Percentiles rank a stretch among this genome's conserved stretches.
phyloP scores from a whole-genome alignment of 352 stramenopile species.

The Globisporangium acanthophoron region DNA sequence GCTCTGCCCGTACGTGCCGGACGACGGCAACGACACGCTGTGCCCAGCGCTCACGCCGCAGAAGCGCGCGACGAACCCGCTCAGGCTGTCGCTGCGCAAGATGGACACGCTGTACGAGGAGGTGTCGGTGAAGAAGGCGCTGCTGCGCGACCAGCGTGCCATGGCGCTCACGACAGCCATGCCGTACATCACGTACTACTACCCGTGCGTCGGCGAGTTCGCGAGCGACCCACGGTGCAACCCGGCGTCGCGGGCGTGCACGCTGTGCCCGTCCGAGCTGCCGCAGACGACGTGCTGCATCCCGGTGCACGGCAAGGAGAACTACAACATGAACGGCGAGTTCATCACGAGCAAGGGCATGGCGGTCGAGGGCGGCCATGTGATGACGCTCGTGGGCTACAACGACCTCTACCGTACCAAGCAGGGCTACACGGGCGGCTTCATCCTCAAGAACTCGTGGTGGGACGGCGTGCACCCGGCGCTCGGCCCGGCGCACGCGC shows the following conservation, averaged over 20 bases:
- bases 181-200: slow-evolving; percentile 58
- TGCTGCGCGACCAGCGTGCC: slow-evolving; percentile 31
- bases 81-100: slow-evolving; percentile 37
- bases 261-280: slow-evolving; percentile 42
- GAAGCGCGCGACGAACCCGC: slow-evolving; percentile 35
- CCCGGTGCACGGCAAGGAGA: slow-evolving; percentile 28
- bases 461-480: slow-evolving; percentile 52
- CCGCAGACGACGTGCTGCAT: slow-evolving; percentile 53
- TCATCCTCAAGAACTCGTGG: slow-evolving; percentile 81
- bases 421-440: slow-evolving; percentile 56
- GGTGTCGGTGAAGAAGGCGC: slow-evolving; percentile 30
- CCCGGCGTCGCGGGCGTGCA: slow-evolving; percentile 37
- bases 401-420: slow-evolving; percentile 59
- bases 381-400: slow-evolving; percentile 67
- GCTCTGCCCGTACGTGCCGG: slow-evolving; percentile 38
- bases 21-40: slow-evolving; percentile 39
- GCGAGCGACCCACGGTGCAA: slow-evolving; percentile 46
- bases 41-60: slow-evolving; percentile 32
- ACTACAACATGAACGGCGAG: slow-evolving; percentile 67
- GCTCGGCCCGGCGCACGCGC: slow-evolving; percentile 51
- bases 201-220: slow-evolving; percentile 51
- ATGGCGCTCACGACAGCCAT: slow-evolving; percentile 54
- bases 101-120: slow-evolving; percentile 44
- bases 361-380: slow-evolving; percentile 48
- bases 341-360: slow-evolving; percentile 54